phyloP scores from a whole-genome alignment of 2,329 filamentous ascomycete genomes.

The Atkinsonella texensis region DNA sequence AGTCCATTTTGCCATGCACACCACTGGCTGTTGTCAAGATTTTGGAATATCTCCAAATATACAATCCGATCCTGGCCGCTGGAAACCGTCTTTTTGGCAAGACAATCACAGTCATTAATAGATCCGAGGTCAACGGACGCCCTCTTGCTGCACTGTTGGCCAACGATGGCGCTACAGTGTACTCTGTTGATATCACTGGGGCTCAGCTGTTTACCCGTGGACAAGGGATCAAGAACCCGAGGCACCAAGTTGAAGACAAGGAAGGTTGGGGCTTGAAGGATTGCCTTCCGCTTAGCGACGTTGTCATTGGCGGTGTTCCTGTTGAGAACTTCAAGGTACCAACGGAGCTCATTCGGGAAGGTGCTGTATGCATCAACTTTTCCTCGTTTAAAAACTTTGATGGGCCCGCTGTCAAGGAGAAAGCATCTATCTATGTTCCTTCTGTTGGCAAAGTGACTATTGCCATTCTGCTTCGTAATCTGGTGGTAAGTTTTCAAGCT shows the following conservation, averaged over 20 bases:
- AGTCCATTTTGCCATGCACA: constrained; percentile 91
- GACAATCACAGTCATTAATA: constrained; percentile 92
- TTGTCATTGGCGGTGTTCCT: constrained; percentile 89
- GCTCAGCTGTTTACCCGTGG: constrained; percentile 89
- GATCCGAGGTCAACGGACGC: constrained; percentile 88
- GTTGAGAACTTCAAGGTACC: constrained; percentile 83
- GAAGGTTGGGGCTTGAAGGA: constrained; percentile 69
- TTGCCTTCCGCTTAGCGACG: constrained; percentile 78
- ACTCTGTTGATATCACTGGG: constrained; percentile 85
- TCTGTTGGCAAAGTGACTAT: constrained; percentile 98
- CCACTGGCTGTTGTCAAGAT: constrained; percentile 95
- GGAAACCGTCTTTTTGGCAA: constrained; percentile 89
- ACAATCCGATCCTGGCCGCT: constrained; percentile 87
- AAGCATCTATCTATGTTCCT: constrained; percentile 91
- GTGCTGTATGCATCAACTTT: constrained; percentile 98
- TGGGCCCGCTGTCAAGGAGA: constrained; percentile 75
- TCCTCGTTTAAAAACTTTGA: constrained; percentile 92
- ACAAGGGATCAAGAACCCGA: constrained; percentile 69
- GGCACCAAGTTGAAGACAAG: constrained; percentile 80
- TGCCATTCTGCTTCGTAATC: constrained; percentile 75
- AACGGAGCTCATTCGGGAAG: constrained; percentile 68
- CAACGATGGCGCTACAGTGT: constrained; percentile 91
- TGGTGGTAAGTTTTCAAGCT: constrained; percentile 52
- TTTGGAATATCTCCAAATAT: constrained; percentile 87
- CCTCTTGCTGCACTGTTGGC: constrained; percentile 86